A percentile compares a stretch with the other conserved stretches of the same genome.
These are phyloP conservation scores for Urtica urens DNA, from an alignment of 306 rosid species.

Conservation along the genomic window DNA sequence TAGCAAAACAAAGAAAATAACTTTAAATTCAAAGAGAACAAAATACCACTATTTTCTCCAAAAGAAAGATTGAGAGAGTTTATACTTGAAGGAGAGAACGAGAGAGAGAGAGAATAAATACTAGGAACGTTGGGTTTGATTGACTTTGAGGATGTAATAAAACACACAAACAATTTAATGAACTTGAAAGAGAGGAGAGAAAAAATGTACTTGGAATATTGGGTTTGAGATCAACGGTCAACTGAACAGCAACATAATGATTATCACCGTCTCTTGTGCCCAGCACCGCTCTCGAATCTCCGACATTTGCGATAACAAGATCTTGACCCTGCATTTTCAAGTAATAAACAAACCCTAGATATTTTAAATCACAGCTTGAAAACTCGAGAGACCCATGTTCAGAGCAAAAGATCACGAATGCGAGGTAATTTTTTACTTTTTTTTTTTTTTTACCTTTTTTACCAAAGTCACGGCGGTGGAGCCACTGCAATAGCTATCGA, in stretches of 20 bases:
- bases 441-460: constrained; percentile 68
- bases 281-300: constrained; percentile 63
- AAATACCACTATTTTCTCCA: no score
- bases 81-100: no score
- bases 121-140: background rate
- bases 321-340: constrained; percentile 54
- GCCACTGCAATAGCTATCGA: constrained; percentile 67
- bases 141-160: no score
- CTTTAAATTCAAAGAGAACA: no score
- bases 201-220: constrained; percentile 54
- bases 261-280: constrained; percentile 42
- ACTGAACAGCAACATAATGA: constrained; percentile 47
- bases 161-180: no score
- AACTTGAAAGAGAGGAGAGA: background rate
- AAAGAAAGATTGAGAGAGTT: no score
- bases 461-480: constrained; percentile 70
- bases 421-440: no score
- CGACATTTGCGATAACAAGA: constrained; percentile 56
- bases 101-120: background rate
- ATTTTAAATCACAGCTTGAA: background rate
- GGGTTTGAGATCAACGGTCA: constrained; percentile 79
- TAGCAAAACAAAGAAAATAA: no score
- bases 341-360: constrained; percentile 5
- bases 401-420: no score
- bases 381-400: no score